Evolutionary conservation across 768 basidiomycete species (phyloP).

Genomic region (Phlegmacium glaucopus): DNA sequence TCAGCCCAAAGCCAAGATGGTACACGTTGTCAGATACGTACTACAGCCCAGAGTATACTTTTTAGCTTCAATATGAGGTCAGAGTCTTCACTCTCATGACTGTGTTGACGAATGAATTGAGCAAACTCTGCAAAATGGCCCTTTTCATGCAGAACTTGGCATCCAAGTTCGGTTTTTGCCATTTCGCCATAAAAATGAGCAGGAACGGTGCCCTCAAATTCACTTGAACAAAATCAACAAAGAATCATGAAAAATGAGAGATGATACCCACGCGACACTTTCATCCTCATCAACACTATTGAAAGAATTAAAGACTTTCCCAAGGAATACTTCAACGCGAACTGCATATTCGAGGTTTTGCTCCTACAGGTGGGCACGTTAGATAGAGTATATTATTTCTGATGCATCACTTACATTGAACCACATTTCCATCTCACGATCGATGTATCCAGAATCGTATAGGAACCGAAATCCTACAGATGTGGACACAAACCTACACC

Average conservation of each 20-base stretch:
- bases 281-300: conserved; percentile 62
- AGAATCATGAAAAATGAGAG: neutral
- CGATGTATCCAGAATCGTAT: conserved; percentile 88
- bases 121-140: conserved; percentile 91
- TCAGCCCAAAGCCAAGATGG: neutral
- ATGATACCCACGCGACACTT: conserved; percentile 48
- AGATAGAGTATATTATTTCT: neutral
- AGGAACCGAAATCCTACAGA: conserved; percentile 91
- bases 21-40: conserved; percentile 39
- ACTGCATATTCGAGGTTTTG: conserved; percentile 93
- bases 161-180: conserved; percentile 94
- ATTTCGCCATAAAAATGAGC: conserved; percentile 98
- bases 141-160: conserved; percentile 85
- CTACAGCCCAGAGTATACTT: conserved; percentile 95
- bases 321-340: conserved; percentile 88
- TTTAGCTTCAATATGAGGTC: conserved; percentile 88
- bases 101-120: conserved; percentile 85
- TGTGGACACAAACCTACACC: conserved; percentile 85
- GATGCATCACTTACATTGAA: conserved; percentile 64
- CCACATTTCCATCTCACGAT: conserved; percentile 95
- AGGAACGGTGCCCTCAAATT: conserved; percentile 84
- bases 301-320: conserved; percentile 65
- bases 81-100: conserved; percentile 76
- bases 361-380: conserved; percentile 66
- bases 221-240: conserved; percentile 33